These are phyloP conservation scores for Medicago truncatula DNA, from an alignment of 306 rosid species.

Conservation along the genomic window MtrunA17r5.0-ANR NC_053045.1:51607501-51608000, in stretches of 20 bases:
- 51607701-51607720: constrained; percentile 70
- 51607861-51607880: no score
- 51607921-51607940: no score
- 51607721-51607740: constrained; percentile 24
- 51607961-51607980: no score
- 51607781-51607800: not conserved
- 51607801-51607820: no score
- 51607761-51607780: not conserved
- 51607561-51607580: constrained; percentile 47
- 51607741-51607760: constrained; percentile 6
- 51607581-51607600: constrained; percentile 65
- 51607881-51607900: no score
- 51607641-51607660: constrained; percentile 56
- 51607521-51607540: constrained; percentile 53
- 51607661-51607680: constrained; percentile 72
- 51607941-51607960: no score
- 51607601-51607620: constrained; percentile 63
- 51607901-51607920: no score
- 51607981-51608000: no score
- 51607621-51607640: constrained; percentile 50
- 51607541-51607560: constrained; percentile 60
- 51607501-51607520: constrained; percentile 57
- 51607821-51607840: no score
- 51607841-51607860: no score
- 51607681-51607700: constrained; percentile 88